A percentile compares a stretch with the other conserved stretches of the same genome.
These are phyloP conservation scores for Ceratocystis variospora DNA, from an alignment of 2,329 filamentous ascomycete genomes.

Conservation along the genomic window DNA sequence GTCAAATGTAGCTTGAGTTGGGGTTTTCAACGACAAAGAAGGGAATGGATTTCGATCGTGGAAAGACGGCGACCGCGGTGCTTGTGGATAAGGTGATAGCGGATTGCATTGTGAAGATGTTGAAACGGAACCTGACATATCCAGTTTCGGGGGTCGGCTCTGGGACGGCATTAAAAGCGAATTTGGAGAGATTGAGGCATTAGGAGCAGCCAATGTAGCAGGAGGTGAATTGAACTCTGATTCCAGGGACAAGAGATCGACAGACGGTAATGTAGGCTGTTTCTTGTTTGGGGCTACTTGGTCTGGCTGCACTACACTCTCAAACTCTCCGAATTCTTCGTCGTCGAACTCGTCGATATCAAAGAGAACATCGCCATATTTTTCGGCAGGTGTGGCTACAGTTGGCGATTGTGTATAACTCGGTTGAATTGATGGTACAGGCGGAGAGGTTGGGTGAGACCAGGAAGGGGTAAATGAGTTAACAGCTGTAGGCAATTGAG, in stretches of 20 bases:
- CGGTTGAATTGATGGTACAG: background rate
- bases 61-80: slow-evolving; percentile 40
- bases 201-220: background rate
- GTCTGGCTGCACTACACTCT: slow-evolving; percentile 17
- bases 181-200: background rate
- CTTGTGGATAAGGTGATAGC: slow-evolving; percentile 32
- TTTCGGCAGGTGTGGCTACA: slow-evolving; percentile 21
- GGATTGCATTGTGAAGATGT: background rate
- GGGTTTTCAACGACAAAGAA: slow-evolving; percentile 35
- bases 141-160: slow-evolving; percentile 5
- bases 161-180: slow-evolving; percentile 20
- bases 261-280: slow-evolving; percentile 23
- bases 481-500: background rate
- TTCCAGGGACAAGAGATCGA: slow-evolving; percentile 32
- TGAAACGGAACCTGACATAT: background rate
- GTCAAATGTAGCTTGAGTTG: slow-evolving; percentile 26
- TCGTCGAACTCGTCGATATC: slow-evolving; percentile 40
- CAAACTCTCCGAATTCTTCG: slow-evolving; percentile 37
- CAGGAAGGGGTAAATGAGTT: slow-evolving; percentile 3
- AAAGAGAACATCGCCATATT: slow-evolving; percentile 47
- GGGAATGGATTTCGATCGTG: slow-evolving; percentile 41
- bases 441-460: background rate
- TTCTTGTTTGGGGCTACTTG: background rate
- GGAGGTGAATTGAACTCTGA: background rate
- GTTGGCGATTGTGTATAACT: background rate